These are phyloP conservation scores for Digitaria exilis DNA, from an alignment of 202 grass and related monocot species.

Conservation along the genomic window DNA sequence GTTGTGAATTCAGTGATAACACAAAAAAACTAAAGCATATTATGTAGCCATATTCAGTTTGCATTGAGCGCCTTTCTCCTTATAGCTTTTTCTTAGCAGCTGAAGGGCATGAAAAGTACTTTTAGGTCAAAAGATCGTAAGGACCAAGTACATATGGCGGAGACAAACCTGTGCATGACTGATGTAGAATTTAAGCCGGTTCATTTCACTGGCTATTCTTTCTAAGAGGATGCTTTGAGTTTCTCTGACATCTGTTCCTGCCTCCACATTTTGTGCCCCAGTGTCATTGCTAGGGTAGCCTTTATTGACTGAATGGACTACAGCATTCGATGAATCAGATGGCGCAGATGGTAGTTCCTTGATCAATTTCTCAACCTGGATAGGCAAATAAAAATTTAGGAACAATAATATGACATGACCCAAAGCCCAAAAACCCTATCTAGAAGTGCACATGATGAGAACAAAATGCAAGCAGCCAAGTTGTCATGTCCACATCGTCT, in stretches of 20 bases:
- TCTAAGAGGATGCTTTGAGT: constrained; percentile 95
- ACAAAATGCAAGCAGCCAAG: not conserved
- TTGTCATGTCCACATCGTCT: no score
- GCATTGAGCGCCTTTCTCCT: not conserved
- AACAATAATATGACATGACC: not conserved
- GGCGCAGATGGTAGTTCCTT: constrained; percentile 81
- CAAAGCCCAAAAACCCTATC: not conserved
- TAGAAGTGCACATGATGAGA: not conserved
- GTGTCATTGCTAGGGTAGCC: constrained; percentile 32
- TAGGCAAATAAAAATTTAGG: not conserved
- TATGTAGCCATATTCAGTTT: not conserved
- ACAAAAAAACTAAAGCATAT: constrained; percentile 3
- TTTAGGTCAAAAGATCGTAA: not conserved
- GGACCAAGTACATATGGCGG: not conserved
- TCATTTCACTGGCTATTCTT: constrained; percentile 99
- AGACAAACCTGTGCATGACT: constrained; percentile 80
- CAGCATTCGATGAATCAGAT: constrained; percentile 52
- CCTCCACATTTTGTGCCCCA: constrained; percentile 45
- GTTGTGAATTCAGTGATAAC: not conserved
- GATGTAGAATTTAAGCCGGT: constrained; percentile 93
- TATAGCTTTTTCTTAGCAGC: not conserved
- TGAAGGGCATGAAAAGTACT: not conserved
- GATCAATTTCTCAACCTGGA: constrained; percentile 95
- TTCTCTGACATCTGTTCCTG: constrained; percentile 62
- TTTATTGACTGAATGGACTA: constrained; percentile 39